These are phyloP conservation scores for Ophiosphaerella herpotricha DNA, from an alignment of 2,329 filamentous ascomycete species.

Conservation along the genomic window DNA sequence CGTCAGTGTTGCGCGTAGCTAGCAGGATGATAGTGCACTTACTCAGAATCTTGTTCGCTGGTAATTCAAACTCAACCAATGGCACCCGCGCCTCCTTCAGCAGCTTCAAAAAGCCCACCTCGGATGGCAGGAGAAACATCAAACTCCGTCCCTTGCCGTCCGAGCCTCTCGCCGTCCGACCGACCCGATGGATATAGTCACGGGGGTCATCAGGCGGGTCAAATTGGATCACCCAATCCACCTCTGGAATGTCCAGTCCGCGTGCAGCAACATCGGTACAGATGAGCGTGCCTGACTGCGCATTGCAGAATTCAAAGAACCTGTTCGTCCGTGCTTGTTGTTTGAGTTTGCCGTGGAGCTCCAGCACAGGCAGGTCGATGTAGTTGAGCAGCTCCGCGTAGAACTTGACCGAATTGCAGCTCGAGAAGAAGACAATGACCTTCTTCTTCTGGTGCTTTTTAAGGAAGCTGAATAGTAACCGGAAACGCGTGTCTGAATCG, in stretches of 20 bases:
- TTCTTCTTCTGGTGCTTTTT: conserved; percentile 94
- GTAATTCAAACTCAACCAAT: conserved; percentile 95
- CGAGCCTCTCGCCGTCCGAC: conserved; percentile 85
- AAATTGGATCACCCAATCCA: conserved; percentile 92
- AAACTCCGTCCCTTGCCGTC: conserved; percentile 84
- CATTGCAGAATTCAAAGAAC: conserved; percentile 94
- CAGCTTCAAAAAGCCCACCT: conserved; percentile 90
- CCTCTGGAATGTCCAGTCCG: conserved; percentile 91
- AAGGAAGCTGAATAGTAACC: conserved; percentile 91
- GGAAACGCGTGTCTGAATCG: conserved; percentile 90
- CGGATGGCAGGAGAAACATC: conserved; percentile 89
- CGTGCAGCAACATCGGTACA: conserved; percentile 96
- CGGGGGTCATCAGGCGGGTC: conserved; percentile 88
- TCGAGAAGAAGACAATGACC: conserved; percentile 90
- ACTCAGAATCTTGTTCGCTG: conserved; percentile 79
- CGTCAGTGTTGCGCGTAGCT: conserved; percentile 3
- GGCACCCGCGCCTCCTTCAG: conserved; percentile 91
- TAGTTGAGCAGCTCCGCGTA: conserved; percentile 94
- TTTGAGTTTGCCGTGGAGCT: conserved; percentile 91
- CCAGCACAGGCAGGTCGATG: conserved; percentile 88
- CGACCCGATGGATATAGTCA: conserved; percentile 78
- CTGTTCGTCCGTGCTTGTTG: conserved; percentile 99
- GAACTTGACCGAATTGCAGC: conserved; percentile 93
- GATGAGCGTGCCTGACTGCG: conserved; percentile 83
- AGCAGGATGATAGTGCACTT: conserved; percentile 2